phyloP scores from a whole-genome alignment of 495 filamentous ascomycete genomes.

The Aspergillus diversus region DNA sequence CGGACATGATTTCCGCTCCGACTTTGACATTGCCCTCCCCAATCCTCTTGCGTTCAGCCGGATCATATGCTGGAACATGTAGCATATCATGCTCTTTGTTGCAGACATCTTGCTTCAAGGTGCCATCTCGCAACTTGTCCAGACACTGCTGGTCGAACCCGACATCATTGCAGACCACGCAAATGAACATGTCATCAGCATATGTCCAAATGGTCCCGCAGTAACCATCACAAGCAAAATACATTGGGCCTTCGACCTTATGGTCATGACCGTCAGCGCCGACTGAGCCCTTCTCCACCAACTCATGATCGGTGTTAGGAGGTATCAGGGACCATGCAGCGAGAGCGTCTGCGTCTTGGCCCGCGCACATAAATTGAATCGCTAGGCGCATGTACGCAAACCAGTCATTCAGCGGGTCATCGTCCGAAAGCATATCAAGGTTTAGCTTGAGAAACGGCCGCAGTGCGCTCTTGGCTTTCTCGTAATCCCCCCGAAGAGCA shows the following conservation, averaged over 20 bases:
- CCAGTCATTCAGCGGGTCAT: slow-evolving; percentile 6
- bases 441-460: neutral
- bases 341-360: slow-evolving; percentile 3
- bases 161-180: neutral
- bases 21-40: slow-evolving; percentile 5
- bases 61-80: slow-evolving; percentile 3
- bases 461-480: neutral
- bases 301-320: neutral
- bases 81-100: slow-evolving; percentile 5
- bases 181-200: neutral
- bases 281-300: neutral
- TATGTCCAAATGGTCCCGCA: neutral
- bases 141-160: neutral
- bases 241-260: neutral
- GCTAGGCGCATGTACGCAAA: neutral
- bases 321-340: slow-evolving; percentile 4
- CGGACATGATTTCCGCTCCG: neutral
- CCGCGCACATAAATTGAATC: neutral
- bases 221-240: neutral
- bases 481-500: neutral
- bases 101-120: neutral
- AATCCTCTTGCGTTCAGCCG: neutral
- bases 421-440: slow-evolving; percentile 7
- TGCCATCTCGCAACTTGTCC: neutral
- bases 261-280: neutral